Evolutionary conservation across 805 yeast genomes (phyloP), one percentile per base, ranked within the genome.

Genomic region (Wickerhamiella azyma): DNA sequence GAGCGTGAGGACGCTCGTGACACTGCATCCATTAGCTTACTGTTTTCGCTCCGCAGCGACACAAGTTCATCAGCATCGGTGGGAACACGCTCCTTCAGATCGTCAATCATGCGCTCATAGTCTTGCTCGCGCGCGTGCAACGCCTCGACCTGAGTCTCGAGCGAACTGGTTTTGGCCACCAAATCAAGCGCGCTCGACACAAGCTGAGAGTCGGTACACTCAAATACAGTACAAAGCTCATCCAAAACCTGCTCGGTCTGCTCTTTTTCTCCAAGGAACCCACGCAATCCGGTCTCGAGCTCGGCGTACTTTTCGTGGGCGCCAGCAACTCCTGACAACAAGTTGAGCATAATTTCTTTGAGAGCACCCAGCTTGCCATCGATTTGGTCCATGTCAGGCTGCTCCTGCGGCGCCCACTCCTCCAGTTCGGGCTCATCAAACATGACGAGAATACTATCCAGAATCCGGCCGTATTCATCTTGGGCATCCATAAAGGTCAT

Each of bases 401-500:
- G 11, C 16, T 13, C 10, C 9, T 17, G 21, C 16, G 21, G 30
- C 29, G 35, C 37, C 24, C 39, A 45, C 37, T 45, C 48, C 19
- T 14, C 38, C 30, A 45, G 39, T 11, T 40, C 43, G 28, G 47
- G 47, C 37, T 45, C 41, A 11, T 19, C 16, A 16, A 45, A 45
- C 17, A 19, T 37, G 6, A 2, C 19, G 10, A 45, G 38, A 5
- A 45, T 18, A 14, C 28, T 30, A 14, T 45, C 44, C 16, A 37
- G 32, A 21, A 45, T 33, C 13, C 37, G 37, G 14, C 32, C 14
- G 33, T 45, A 45, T 19, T 35, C 48, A 37, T 45, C 48, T 32
- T 45, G 48, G 18, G 48, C 48, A 5, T 45, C 48, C 44, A 45
- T 30, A 18, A 45, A 45, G 8, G 48, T 45, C 30, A n/a, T 35